Conservation (phyloP, 2,329 filamentous ascomycete genomes). For the Colletotrichum tofieldiae region DNA sequence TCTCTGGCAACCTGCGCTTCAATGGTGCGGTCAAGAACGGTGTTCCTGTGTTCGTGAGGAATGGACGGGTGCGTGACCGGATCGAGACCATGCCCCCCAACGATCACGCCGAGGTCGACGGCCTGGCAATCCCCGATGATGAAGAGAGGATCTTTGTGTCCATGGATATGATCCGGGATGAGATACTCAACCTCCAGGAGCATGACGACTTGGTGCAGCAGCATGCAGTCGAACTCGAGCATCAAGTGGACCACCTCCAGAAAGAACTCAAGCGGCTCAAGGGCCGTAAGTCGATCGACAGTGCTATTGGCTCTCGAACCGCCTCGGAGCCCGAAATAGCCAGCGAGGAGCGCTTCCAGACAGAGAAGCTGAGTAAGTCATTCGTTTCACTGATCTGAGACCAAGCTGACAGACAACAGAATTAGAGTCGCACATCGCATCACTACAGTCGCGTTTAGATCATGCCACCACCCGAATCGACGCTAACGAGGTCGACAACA, state of each 20-base stretch:
- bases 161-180: slow-evolving; percentile 74
- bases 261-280: slow-evolving; percentile 62
- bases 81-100: slow-evolving; percentile 53
- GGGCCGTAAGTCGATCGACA: slow-evolving; percentile 58
- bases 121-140: slow-evolving; percentile 65
- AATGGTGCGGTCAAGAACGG: slow-evolving; percentile 67
- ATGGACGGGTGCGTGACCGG: slow-evolving; percentile 66
- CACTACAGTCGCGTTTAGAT: slow-evolving; percentile 74
- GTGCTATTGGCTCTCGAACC: slow-evolving; percentile 52
- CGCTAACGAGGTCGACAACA: slow-evolving; percentile 75
- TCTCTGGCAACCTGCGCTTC: slow-evolving; percentile 69
- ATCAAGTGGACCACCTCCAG: slow-evolving; percentile 67
- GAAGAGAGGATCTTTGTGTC: slow-evolving; percentile 73
- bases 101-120: slow-evolving; percentile 66
- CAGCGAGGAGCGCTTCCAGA: slow-evolving; percentile 60
- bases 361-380: slow-evolving; percentile 71
- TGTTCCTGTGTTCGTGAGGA: slow-evolving; percentile 70
- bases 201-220: slow-evolving; percentile 70
- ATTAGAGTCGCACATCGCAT: slow-evolving; percentile 72
- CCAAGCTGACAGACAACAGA: slow-evolving; percentile 54
- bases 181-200: slow-evolving; percentile 69
- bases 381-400: neutral
- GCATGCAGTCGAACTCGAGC: slow-evolving; percentile 68
- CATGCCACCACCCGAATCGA: slow-evolving; percentile 74
- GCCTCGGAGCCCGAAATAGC: slow-evolving; percentile 61